Evolutionary conservation across 768 basidiomycete species (phyloP).

Genomic region (Astraeus odoratus): DNA sequence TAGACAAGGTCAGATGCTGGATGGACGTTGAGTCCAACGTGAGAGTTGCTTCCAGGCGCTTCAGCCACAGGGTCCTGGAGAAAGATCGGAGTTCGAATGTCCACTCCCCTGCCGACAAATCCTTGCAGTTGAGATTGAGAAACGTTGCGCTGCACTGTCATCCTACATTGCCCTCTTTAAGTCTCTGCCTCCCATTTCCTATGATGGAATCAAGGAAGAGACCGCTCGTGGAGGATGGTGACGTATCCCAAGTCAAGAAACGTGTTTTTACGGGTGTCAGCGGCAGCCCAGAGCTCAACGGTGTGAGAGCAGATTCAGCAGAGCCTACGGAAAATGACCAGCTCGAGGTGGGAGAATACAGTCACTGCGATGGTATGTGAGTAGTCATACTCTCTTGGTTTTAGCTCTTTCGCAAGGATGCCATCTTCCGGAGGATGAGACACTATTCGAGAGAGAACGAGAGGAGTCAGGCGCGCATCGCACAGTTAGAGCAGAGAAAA

Average conservation of each 20-base stretch:
- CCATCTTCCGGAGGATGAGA: constrained; percentile 78
- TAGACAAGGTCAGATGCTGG: no score
- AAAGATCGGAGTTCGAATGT: constrained; percentile 24
- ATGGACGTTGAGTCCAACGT: no score
- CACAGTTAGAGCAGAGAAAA: constrained; percentile 60
- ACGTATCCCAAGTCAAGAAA: constrained; percentile 47
- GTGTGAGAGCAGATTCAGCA: constrained; percentile 29
- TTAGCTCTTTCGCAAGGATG: constrained; percentile 81
- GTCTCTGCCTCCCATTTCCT: constrained; percentile 9
- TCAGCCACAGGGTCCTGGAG: no score
- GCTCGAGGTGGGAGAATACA: constrained; percentile 51
- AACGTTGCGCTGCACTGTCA: constrained; percentile 7
- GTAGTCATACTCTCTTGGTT: constrained; percentile 17
- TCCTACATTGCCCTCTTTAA: constrained; percentile 7
- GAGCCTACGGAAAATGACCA: constrained; percentile 48
- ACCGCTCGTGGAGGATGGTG: constrained; percentile 45
- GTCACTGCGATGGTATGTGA: constrained; percentile 11
- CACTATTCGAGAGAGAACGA: constrained; percentile 74
- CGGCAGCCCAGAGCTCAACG: constrained; percentile 51
- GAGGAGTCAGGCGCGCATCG: constrained; percentile 52
- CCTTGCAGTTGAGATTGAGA: constrained; percentile 12
- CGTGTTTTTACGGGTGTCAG: constrained; percentile 43
- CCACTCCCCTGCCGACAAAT: constrained; percentile 3
- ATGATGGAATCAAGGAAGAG: constrained; percentile 58
- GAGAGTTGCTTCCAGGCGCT: no score